phyloP scores from a whole-genome alignment of 73 alveolate species.

The Symbiodinium pilosum region DNA sequence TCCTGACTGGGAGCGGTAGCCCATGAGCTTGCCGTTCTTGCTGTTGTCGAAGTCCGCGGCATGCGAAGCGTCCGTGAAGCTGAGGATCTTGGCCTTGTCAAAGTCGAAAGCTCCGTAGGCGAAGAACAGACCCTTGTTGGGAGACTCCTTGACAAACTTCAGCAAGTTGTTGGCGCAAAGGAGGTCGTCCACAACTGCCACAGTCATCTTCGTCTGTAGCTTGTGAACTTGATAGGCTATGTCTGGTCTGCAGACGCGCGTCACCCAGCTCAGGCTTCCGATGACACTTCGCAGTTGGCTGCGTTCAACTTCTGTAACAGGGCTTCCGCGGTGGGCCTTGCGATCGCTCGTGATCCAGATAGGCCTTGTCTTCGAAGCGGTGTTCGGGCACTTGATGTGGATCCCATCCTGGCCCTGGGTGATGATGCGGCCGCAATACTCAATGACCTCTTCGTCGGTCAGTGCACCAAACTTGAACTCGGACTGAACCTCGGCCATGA shows the following conservation, averaged over 20 bases:
- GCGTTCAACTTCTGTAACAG: background rate
- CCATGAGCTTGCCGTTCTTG: background rate
- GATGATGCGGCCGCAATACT: constrained; percentile 30
- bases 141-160: background rate
- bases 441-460: background rate
- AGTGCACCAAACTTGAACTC: background rate
- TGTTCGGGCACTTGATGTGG: background rate
- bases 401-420: background rate
- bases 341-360: background rate
- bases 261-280: constrained; percentile 31
- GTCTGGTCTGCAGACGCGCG: constrained; percentile 16
- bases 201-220: background rate
- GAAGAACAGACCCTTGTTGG: background rate
- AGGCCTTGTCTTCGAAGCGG: background rate
- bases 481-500: background rate
- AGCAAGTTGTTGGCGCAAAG: background rate
- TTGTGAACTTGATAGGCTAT: background rate
- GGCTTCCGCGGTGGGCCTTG: background rate
- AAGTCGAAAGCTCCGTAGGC: background rate
- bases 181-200: background rate
- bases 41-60: background rate
- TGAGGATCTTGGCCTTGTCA: background rate
- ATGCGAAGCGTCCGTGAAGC: constrained; percentile 50
- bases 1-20: constrained; percentile 10
- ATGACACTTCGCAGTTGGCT: constrained; percentile 22